Conservation (phyloP, 306 rosid species). For the Calophaca sinica region DNA sequence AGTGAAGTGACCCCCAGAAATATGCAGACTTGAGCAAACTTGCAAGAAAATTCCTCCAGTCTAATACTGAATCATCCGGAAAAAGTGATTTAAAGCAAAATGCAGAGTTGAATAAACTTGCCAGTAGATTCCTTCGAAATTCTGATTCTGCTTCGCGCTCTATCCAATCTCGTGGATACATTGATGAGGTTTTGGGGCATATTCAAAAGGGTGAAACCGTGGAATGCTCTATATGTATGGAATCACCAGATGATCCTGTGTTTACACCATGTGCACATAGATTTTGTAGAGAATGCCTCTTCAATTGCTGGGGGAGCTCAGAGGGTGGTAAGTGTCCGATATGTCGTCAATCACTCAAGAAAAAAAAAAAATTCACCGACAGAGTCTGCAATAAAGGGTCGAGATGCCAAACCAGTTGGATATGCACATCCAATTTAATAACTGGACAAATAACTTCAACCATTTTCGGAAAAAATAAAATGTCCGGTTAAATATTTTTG, state of each 20-base stretch:
- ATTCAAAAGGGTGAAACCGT: conserved; percentile 64
- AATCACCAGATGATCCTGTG: conserved; percentile 88
- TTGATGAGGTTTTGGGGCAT: conserved; percentile 70
- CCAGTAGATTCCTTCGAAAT: conserved; percentile 58
- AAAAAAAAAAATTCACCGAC: too few relatives aligned
- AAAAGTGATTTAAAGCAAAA: conserved; percentile 55
- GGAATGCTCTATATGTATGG: conserved; percentile 88
- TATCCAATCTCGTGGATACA: conserved; percentile 60
- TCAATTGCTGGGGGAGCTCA: conserved; percentile 71
- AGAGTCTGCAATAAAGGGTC: too few relatives aligned
- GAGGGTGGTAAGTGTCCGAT: conserved; percentile 70
- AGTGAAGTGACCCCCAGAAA: conserved; percentile 41
- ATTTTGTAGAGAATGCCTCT: conserved; percentile 87
- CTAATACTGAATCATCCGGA: conserved; percentile 18
- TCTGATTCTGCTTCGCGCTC: conserved; percentile 45
- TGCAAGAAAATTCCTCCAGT: conserved; percentile 45
- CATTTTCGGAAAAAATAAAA: too few relatives aligned
- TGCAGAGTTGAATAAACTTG: conserved; percentile 65
- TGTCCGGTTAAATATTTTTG: too few relatives aligned
- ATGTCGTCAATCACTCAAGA: conserved; percentile 63
- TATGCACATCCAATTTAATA: too few relatives aligned
- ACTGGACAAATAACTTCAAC: too few relatives aligned
- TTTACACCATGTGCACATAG: conserved; percentile 90
- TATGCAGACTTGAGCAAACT: conserved; percentile 52
- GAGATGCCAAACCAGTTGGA: too few relatives aligned